Base-by-base conservation (phyloP, 2,329 filamentous ascomycete genomes). In the Calonectria fujianensis region DNA sequence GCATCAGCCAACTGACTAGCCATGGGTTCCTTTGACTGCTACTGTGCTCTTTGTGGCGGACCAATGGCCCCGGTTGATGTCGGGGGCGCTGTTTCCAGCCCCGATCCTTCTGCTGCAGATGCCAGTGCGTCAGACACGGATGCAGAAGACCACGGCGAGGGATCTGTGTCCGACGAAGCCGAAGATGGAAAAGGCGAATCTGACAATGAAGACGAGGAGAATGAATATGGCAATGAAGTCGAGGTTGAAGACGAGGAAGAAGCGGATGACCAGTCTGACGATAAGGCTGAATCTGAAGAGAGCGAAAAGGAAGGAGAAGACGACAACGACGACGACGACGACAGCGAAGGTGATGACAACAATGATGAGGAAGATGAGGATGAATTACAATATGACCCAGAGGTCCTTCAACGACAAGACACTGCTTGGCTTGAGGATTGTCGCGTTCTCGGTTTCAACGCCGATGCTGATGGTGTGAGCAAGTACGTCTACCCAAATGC, bases 11-110 rank as follows among this genome's bases (percentile, higher is more conserved):
- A 24, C 32, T 39, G 9, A 24, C 39, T 41, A 31, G 59, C 57
- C 59, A 77, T 78, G 75, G 69, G 69, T 8, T 63, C 32, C 4
- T 70, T 48, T 32, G 69, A 70, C 41, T 54, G 57, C 11, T 70
- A 65, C 24, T 70, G 69, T 31, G 69, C 69, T n/a, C 48, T 70
- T 6, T 70, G 69, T 32, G 69, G 31, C 8, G 69, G 69, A 3
- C 57, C 69, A 2, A 31, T 63, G 24, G 6, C 37, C 61, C 8
- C 4, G 9, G 39, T 45, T 9, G 24, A 64, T 27, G 48, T 64
- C 5, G 37, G 18, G 18, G 16, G 27, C 59, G 14, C 45, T n/a
- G 37, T 29, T 41, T 8, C 18, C 4, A 14, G 20, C 5, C 8
- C 14, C 10, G 27, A 13, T 32, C 13, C 39, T 18, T 39, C 1